phyloP scores from a whole-genome alignment of 352 stramenopile species.

The Nannochloropsis limnetica region DNA sequence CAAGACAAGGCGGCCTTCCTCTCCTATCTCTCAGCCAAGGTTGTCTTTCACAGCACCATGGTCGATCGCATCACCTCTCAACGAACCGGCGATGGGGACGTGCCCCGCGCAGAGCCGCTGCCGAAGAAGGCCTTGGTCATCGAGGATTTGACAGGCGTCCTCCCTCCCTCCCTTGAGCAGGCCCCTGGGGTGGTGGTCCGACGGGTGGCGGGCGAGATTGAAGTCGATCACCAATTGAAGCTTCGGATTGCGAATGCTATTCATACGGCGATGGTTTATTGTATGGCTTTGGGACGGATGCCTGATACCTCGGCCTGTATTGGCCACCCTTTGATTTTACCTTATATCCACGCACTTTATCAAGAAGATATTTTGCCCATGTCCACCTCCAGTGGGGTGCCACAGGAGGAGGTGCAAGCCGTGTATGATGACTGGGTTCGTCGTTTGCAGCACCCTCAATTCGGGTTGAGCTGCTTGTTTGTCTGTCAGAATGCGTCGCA shows the following conservation, averaged over 20 bases:
- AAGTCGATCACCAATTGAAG: slow-evolving; percentile 75
- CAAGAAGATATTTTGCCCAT: slow-evolving; percentile 44
- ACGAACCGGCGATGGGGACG: slow-evolving; percentile 53
- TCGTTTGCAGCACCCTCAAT: slow-evolving; percentile 69
- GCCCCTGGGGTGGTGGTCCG: slow-evolving; percentile 57
- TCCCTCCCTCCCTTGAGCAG: slow-evolving; percentile 51
- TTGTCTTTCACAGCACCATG: slow-evolving; percentile 72
- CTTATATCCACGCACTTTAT: slow-evolving; percentile 56
- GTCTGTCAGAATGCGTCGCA: slow-evolving; percentile 73
- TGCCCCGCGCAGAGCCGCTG: slow-evolving; percentile 61
- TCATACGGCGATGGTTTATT: slow-evolving; percentile 76
- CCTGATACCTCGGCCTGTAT: not conserved
- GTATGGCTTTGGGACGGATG: slow-evolving; percentile 58
- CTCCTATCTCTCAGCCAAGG: slow-evolving; percentile 42
- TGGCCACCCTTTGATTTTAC: slow-evolving; percentile 38
- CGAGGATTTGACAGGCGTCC: slow-evolving; percentile 57
- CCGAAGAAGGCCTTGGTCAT: slow-evolving; percentile 63
- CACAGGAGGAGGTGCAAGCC: slow-evolving; percentile 40
- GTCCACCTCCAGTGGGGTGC: not conserved
- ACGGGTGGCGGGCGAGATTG: slow-evolving; percentile 43
- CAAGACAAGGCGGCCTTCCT: not conserved
- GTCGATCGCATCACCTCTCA: slow-evolving; percentile 66
- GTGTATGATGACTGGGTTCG: slow-evolving; percentile 68
- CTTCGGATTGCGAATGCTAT: slow-evolving; percentile 77
- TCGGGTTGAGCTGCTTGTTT: slow-evolving; percentile 82